Evolutionary conservation across 257 asterid genomes (phyloP).

Genomic region (Cinchona pubescens): DNA sequence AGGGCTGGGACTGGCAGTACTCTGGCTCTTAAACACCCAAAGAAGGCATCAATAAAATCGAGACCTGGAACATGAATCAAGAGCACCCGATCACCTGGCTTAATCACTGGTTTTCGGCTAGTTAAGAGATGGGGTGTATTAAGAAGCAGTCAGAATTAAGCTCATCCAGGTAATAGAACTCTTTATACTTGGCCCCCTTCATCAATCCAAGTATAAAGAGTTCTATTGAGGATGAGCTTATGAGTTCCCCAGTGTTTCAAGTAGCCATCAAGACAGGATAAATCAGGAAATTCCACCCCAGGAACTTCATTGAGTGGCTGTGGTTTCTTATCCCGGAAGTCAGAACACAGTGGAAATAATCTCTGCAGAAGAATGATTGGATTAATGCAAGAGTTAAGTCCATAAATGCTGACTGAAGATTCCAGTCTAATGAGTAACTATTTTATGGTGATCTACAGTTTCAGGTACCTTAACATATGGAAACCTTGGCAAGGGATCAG

Average conservation of each 20-base stretch:
- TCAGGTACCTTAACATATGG: slow-evolving; percentile 71
- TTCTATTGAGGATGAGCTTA: slow-evolving; percentile 37
- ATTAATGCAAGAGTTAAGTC: background rate
- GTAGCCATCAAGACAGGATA: slow-evolving; percentile 63
- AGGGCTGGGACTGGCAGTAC: slow-evolving; percentile 82
- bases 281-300: slow-evolving; percentile 60
- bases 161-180: slow-evolving; percentile 52
- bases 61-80: slow-evolving; percentile 76
- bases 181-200: slow-evolving; percentile 62
- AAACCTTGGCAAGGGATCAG: slow-evolving; percentile 49
- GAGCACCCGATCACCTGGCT: slow-evolving; percentile 73
- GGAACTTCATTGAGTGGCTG: slow-evolving; percentile 37
- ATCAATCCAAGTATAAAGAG: slow-evolving; percentile 68
- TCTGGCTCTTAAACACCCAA: slow-evolving; percentile 76
- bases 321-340: slow-evolving; percentile 36
- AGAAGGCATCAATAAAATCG: slow-evolving; percentile 76
- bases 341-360: slow-evolving; percentile 45
- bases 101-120: slow-evolving; percentile 52
- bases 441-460: slow-evolving; percentile 13
- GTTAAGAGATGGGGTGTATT: slow-evolving; percentile 72
- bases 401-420: background rate
- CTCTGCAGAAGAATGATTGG: slow-evolving; percentile 43
- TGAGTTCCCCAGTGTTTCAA: slow-evolving; percentile 74
- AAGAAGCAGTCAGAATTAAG: slow-evolving; percentile 62
- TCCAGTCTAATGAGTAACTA: background rate